Base-by-base conservation (phyloP, 2,329 filamentous ascomycete genomes). In the Leptographium lundbergii region DNA sequence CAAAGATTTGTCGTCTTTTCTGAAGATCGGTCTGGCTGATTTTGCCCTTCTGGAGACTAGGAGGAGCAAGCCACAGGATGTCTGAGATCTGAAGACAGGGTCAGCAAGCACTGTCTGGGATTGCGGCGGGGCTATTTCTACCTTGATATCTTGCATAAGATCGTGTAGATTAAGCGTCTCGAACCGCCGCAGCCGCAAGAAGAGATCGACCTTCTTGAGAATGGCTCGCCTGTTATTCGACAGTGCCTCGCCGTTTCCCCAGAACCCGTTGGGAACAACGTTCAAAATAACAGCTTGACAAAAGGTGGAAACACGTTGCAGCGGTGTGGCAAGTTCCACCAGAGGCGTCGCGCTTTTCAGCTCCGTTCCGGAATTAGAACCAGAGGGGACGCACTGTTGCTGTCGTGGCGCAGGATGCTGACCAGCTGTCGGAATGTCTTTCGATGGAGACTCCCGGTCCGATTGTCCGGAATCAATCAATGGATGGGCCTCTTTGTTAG, bases 161-260 rank as follows among this genome's bases (percentile, higher is more conserved):
- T 92, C 84, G 69, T 96, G 89, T 34, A 99, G 74, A 22, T 83
- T 87, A 65, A 95, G 76, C 60, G 75, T 87, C 70, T 99, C 94
- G 66, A 89, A 96, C 54, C 88, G 85, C 55, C 91, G 82, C 57
- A 96, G 73, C 52, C 76, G 77, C 57, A 97, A 74, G 64, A 97
- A 97, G 4, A 75, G 77, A 67, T 96, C 83, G n/a, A 97, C 75
- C 63, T 84, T 85, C 47, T 75, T 77, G 67, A 90, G 73, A 39
- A 96, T 71, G 0, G 73, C 66, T 0, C 69, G 68, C 61, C 81
- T 78, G 73, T 96, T 96, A 56, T 81, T 73, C 6, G 64, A 59
- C 42, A 79, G 78, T 0, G 72, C 70, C 1, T 77, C 68, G 1
- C 79, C 81, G 22, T 68, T 64, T 0, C 91, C 91, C 84, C 88